These are phyloP conservation scores for Trifolium dubium DNA, from an alignment of 306 rosid genomes.

Conservation along the genomic window DNA sequence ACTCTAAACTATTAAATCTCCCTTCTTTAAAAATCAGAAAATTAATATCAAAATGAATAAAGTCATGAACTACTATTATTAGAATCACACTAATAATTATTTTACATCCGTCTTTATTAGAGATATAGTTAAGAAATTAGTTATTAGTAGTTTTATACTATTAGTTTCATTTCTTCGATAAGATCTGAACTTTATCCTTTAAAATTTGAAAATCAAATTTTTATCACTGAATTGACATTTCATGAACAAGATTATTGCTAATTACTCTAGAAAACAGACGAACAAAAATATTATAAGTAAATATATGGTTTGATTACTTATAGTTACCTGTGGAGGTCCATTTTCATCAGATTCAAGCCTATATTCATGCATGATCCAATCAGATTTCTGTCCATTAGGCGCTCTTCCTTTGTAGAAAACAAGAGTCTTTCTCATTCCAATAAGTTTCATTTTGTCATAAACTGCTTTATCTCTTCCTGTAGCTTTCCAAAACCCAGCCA, in stretches of 20 bases:
- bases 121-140: neutral
- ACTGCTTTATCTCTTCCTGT: slow-evolving; percentile 96
- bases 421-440: slow-evolving; percentile 97
- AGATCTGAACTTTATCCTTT: too few species aligned
- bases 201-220: neutral
- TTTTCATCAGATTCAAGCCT: slow-evolving; percentile 87
- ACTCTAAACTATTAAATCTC: too few species aligned
- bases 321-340: slow-evolving; percentile 81
- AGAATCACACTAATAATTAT: neutral
- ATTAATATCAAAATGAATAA: neutral
- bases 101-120: neutral
- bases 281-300: neutral
- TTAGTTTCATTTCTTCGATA: too few species aligned
- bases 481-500: slow-evolving; percentile 98
- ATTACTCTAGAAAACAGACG: neutral
- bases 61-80: neutral
- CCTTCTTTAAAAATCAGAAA: too few species aligned
- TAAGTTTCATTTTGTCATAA: slow-evolving; percentile 70
- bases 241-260: too few species aligned
- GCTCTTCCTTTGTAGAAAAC: slow-evolving; percentile 97
- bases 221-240: neutral
- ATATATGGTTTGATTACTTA: slow-evolving; percentile 28
- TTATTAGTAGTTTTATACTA: neutral
- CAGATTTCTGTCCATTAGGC: slow-evolving; percentile 91
- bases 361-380: slow-evolving; percentile 99